Evolutionary conservation across 768 basidiomycete species (phyloP).

Genomic region (Gymnopilus junonius): DNA sequence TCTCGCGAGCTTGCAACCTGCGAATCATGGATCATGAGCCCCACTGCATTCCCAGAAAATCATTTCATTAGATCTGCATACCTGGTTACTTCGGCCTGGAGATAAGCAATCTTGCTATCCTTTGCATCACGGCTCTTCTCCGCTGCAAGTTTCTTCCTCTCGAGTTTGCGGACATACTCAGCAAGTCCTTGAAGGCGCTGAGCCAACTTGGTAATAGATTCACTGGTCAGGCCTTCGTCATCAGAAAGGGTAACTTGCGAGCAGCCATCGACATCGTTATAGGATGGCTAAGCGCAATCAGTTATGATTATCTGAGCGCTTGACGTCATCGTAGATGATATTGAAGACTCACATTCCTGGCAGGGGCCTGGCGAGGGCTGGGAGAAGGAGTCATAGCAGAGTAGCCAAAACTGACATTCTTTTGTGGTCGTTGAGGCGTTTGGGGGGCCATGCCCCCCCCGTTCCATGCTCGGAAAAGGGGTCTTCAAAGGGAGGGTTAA

Average conservation of each 20-base stretch:
- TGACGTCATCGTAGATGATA: background rate
- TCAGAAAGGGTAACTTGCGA: background rate
- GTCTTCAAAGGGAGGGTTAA: background rate
- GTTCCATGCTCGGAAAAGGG: background rate
- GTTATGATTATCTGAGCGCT: background rate
- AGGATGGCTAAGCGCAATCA: background rate
- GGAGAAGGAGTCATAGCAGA: background rate
- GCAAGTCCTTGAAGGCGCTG: conserved; percentile 11
- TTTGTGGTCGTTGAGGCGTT: background rate
- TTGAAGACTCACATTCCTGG: background rate
- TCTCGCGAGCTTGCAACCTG: conserved; percentile 18
- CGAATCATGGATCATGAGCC: background rate
- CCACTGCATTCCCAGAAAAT: background rate
- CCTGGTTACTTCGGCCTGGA: conserved; percentile 15
- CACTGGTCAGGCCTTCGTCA: conserved; percentile 13
- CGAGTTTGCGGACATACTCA: conserved; percentile 26
- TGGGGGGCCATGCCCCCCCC: background rate
- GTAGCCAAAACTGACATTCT: too few species aligned
- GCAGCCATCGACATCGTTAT: background rate
- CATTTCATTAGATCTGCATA: background rate
- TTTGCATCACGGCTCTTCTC: conserved; percentile 23
- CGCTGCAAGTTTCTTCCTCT: conserved; percentile 23
- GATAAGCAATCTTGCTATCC: conserved; percentile 15
- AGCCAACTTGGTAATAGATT: conserved; percentile 16
- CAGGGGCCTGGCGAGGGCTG: too few species aligned